Evolutionary conservation across 768 basidiomycete species (phyloP), one percentile per base, ranked within the genome.

Genomic region (Amanita subjunquillea): DNA sequence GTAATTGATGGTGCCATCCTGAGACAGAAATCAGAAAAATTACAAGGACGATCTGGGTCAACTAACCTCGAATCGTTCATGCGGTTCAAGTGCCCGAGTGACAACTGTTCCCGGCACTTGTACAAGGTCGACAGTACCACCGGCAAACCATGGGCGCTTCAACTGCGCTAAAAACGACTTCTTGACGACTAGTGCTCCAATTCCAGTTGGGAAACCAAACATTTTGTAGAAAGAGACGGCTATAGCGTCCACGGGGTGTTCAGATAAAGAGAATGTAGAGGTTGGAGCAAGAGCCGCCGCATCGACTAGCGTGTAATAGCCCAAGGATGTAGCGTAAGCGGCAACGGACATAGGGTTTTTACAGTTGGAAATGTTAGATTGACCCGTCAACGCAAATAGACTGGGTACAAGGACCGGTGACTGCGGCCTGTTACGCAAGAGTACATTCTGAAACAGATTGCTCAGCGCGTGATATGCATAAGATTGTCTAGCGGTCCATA

Each of bases 1-100:
- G 60, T 87, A 91, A 67, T 91, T 91, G 62, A 91, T 80, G 23
- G 89, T 91, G 13, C 89, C 89, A 57, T 91, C 89, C 87, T 91
- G 57, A 37, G 20, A 38, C 48, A 9, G 9, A 17, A 17, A 8
- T 36, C 40, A n/a, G 17, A 34, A 25, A 9, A 39, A n/a, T 13
- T 39, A 37, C 46, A 58, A 46, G 53, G 54, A 46, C 12, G 47
- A 54, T 30, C 36, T 12, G 15, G 6, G 49, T 41, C 20, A 6
- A 56, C 71, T 47, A 54, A 87, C 88, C 78, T 91, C 89, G 53
- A 91, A 90, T 56, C 79, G 84, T 60, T 89, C 88, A 54, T 87
- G 78, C 25, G 74, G 65, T 50, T 79, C 74, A 13, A 66, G 62
- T 2, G 82, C 70, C 52, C 79, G 72, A 5, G 85, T 89, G 1